These are phyloP conservation scores for Colletotrichum musicola DNA, from an alignment of 2,329 filamentous ascomycete genomes.

Conservation along the genomic window DNA sequence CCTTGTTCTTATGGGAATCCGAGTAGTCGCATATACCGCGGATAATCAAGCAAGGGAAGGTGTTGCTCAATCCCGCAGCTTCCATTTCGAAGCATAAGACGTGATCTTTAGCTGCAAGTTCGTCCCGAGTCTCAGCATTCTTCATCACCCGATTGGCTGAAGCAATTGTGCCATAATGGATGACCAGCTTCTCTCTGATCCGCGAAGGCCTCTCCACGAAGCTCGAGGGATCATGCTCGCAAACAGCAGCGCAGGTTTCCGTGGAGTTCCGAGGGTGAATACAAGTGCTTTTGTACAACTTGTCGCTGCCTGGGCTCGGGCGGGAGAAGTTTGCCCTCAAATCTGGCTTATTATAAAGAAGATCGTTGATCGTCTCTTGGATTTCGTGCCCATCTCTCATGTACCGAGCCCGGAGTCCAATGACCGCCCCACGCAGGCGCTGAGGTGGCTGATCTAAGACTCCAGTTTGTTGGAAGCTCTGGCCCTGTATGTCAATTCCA, in stretches of 20 bases:
- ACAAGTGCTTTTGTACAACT: no score
- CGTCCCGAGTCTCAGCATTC: conserved; percentile 43
- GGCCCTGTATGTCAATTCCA: conserved; percentile 38
- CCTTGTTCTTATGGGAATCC: conserved; percentile 54
- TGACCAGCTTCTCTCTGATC: conserved; percentile 2
- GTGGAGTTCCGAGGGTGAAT: no score
- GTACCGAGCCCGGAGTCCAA: conserved; percentile 1
- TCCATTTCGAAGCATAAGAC: conserved; percentile 47
- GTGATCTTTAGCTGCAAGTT: conserved; percentile 37
- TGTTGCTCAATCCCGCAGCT: conserved; percentile 42
- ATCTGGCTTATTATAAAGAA: conserved; percentile 42
- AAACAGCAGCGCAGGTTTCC: background rate
- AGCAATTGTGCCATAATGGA: conserved; percentile 40
- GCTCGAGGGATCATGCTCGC: background rate
- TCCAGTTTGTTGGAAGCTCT: conserved; percentile 19
- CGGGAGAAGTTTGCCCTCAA: conserved; percentile 51
- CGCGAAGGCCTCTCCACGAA: background rate
- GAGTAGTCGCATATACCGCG: conserved; percentile 54
- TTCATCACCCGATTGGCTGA: conserved; percentile 39
- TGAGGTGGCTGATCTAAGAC: background rate
- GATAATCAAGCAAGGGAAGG: conserved; percentile 49
- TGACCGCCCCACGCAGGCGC: conserved; percentile 23
- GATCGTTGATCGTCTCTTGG: no score
- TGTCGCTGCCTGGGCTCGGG: conserved; percentile 49
- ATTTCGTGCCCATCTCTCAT: no score